Base-by-base conservation (phyloP, 305 asterid genomes). In the Fraxinus platypoda region DNA sequence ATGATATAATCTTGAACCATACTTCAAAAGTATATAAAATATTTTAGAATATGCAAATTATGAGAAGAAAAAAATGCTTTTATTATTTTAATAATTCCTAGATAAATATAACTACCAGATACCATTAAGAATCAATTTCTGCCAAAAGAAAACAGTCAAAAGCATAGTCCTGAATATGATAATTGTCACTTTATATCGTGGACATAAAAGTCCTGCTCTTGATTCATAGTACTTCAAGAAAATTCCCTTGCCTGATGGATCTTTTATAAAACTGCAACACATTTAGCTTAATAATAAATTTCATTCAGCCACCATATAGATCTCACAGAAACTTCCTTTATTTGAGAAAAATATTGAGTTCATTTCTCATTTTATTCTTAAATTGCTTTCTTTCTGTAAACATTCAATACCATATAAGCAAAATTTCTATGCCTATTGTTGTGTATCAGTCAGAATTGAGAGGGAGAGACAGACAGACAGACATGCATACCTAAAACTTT, bases 1-100 rank as follows among this genome's bases (percentile, higher is more conserved):
- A 81, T 73, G 35, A 12, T 59, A 25, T 78, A 71, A 87, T 75
- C 80, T 76, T 83, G 72, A 81, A 81, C 79, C 86, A 75, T 73
- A 71, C 81, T 74, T 79, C 77, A 80, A 74, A 77, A 76, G 76
- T 34, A 79, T 71, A 87, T 66, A 79, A 54, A 66, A 79, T 43
- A 80, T 54, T 80, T 77, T 74, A 81, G 72, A 73, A 78, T 75
- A 7, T 12, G 64, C 49, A 79, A 64, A 46, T 62, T 68, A 78
- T 28, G 62, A 66, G 49, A 57, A 30, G 75, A 78, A 41, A 49
- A 80, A 66, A 9, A 68, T 19, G 15, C 9, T 46, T 12, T 46
- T 19, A 46, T 3, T 46, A 13, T 46, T 46, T 13, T 46, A 46
- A 46, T 46, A 46, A 46, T 13, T 46, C 57, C 57, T 46, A 13